phyloP scores from a whole-genome alignment of 73 alveolate genomes.

The Paramecium pentaurelia region DNA sequence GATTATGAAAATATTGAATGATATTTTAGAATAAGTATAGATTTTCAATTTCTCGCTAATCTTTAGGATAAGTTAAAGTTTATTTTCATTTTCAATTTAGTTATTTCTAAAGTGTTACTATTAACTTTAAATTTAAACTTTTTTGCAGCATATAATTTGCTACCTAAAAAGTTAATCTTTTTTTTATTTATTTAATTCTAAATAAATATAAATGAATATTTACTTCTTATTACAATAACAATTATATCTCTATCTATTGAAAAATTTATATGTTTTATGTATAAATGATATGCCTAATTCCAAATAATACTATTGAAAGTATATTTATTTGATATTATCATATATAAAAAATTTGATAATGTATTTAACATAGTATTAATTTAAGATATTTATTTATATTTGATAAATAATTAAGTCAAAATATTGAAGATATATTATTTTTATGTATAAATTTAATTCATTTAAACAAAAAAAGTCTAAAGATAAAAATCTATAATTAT shows the following conservation, averaged over 20 bases:
- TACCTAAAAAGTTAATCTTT: background rate
- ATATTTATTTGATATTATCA: no score
- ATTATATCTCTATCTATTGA: background rate
- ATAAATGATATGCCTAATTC: background rate
- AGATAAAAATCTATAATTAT: no score
- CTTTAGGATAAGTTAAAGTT: background rate
- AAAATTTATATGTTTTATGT: background rate
- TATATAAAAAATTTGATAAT: no score
- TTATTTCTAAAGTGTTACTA: background rate
- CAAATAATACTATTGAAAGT: no score
- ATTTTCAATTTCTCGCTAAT: constrained; percentile 23
- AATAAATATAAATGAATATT: constrained; percentile 19
- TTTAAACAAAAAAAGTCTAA: no score
- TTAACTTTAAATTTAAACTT: background rate
- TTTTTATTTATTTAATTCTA: constrained; percentile 15
- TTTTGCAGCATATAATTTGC: constrained; percentile 36
- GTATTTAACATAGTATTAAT: no score
- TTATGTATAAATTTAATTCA: no score
- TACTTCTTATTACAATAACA: constrained; percentile 7
- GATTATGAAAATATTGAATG: constrained; percentile 30
- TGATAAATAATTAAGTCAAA: no score
- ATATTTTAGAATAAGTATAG: constrained; percentile 19
- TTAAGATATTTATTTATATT: no score
- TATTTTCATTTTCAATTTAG: constrained; percentile 40
- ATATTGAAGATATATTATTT: no score